Evolutionary conservation across 306 rosid genomes (phyloP), one percentile per base, ranked within the genome.

Genomic region (Inga laurina): DNA sequence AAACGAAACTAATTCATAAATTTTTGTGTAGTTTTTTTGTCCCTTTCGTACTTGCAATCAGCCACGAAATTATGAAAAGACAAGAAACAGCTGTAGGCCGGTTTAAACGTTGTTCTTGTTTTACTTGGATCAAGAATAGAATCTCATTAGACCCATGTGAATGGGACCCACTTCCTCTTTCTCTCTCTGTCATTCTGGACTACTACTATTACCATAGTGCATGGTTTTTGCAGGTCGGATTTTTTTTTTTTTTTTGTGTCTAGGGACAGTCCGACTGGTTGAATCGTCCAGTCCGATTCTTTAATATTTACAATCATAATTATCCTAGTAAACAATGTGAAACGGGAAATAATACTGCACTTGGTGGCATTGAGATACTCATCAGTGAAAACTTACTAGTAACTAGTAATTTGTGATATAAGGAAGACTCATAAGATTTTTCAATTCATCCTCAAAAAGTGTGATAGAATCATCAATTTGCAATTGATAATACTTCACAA

Each of bases 341-440:
- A 49, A 12, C 18, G 5, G 0, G 21, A 13, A 49, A 49, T 15
- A 49, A 4, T 13, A 49, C 19, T 15, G 18, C 5, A 12, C 52
- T 13, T 10, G 13, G 13, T 48, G 51, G 4, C 15, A 10, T 48
- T 12, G 16, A 48, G 61, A 54, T n/a, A 7, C 19, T 8, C 30
- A 39, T 18, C 10, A 57, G 7, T 57, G 13, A 57, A 21, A 57
- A 21, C 4, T 16, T 14, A 51, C 7, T 46, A 9, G 12, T 48
- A 52, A 52, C 59, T 59, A 6, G 70, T 14, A 64, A 64, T 11
- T 30, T 30, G 9, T 30, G 70, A 13, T 65, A 32, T 13, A 65
- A 10, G 0, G 43, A 13, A 74, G 41, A 86, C 98, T 92, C 90
- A 92, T 97, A 83, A 90, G 76, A 34, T 88, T 88, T 77, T 81